A percentile compares a stretch with the other conserved stretches of the same genome.
phyloP scores from a whole-genome alignment of 1,139 yeast species.

The Geotrichum siamense region DNA sequence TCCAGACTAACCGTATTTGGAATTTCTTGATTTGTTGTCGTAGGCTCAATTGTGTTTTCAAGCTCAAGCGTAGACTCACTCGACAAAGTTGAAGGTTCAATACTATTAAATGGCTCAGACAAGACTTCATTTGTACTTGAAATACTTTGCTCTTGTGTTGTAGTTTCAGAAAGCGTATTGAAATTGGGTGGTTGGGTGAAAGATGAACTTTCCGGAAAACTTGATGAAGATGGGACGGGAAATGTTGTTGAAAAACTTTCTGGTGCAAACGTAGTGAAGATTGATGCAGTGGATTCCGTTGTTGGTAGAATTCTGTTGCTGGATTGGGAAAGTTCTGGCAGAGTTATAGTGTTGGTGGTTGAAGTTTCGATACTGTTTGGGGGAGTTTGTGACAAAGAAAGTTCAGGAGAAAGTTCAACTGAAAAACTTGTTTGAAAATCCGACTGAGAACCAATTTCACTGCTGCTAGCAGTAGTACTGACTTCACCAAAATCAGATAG shows the following conservation, averaged over 20 bases:
- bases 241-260: neutral
- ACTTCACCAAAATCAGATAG: neutral
- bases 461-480: neutral
- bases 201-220: neutral
- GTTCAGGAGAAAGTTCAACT: neutral
- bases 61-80: neutral
- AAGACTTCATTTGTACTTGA: neutral
- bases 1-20: neutral
- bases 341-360: neutral
- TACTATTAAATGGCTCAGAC: neutral
- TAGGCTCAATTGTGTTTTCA: neutral
- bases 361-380: neutral
- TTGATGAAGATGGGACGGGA: neutral
- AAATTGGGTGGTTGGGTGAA: neutral
- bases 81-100: neutral
- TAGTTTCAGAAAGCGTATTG: neutral
- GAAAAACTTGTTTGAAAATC: neutral
- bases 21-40: too few species aligned
- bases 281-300: constrained; percentile 1
- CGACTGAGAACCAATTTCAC: neutral
- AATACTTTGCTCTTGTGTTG: neutral
- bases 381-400: neutral
- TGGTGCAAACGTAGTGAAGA: constrained; percentile 5
- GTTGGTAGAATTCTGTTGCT: too few species aligned
- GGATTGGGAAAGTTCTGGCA: too few species aligned